Evolutionary conservation across 257 asterid species (phyloP), one percentile per base, ranked within the genome.

Genomic region (Ballota nigra): DNA sequence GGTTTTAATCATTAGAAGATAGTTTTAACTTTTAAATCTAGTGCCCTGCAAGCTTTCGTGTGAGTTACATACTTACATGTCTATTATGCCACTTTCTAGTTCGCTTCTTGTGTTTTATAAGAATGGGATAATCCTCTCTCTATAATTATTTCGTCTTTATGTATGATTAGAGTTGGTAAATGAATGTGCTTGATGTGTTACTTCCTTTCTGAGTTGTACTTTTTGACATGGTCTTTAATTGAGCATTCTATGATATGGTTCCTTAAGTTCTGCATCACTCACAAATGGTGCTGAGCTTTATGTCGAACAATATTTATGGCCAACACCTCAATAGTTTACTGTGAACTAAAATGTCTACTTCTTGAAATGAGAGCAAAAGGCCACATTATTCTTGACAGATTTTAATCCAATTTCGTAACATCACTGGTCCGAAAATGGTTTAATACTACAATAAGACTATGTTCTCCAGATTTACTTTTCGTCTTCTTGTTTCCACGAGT

Each of bases 401-500:
- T 55, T 11, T 45, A 8, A 40, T 40, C 45, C 58, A 12, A 40
- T 70, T 58, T 24, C 40, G 12, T 16, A 15, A 60, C 23, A 36
- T 29, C 3, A 58, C 51, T 45, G 58, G 33, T 66, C 47, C 33
- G 10, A 49, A 68, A 8, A 38, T 24, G 29, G 49, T 67, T 60
- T 20, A 45, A 10, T 43, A 6, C 69, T 23, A 26, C 6, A 43
- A 33, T 41, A 26, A 8, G 33, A 10, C 59, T 34, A 8, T 12
- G 11, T 36, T 43, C 49, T 56, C 45, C 47, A 28, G 71, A 36
- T 23, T 6, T 63, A 63, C 55, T 19, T 4, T 68, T 38, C 41
- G n/a, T n/a, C n/a, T n/a, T n/a, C n/a, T 68, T 57, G 31, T n/a
- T 41, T 60, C 23, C 70, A 59, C 45, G 66, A 40, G 16, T 18